phyloP scores from a whole-genome alignment of 371 early-diverging fungal species.

The Rhizopus sp. region DNA sequence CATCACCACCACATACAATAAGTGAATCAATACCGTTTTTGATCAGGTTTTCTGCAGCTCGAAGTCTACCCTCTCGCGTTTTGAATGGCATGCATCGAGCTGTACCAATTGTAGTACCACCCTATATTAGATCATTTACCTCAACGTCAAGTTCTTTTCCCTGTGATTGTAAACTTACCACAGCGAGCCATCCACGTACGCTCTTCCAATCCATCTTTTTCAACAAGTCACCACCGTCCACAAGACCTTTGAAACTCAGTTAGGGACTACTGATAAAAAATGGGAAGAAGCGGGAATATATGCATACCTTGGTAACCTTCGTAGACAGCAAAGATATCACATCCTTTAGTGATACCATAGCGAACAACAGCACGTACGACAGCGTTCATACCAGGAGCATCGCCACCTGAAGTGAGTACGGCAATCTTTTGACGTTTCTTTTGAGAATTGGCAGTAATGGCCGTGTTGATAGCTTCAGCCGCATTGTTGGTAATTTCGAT shows the following conservation, averaged over 20 bases:
- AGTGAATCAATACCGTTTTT: conserved; percentile 93
- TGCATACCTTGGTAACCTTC: conserved; percentile 94
- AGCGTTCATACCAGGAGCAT: conserved; percentile 99
- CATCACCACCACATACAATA: conserved; percentile 99
- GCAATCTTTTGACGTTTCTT: conserved; percentile 68
- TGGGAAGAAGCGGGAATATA: conserved; percentile 4
- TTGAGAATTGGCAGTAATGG: conserved; percentile 9
- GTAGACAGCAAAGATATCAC: conserved; percentile 89
- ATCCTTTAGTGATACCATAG: conserved; percentile 81
- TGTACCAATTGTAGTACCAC: conserved; percentile 98
- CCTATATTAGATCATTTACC: conserved; percentile 43
- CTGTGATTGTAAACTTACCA: conserved; percentile 46
- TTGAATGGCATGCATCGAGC: conserved; percentile 92
- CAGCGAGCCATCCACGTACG: conserved; percentile 83
- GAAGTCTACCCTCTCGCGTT: conserved; percentile 85
- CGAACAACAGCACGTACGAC: conserved; percentile 96
- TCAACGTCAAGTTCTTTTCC: neutral
- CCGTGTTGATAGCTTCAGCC: conserved; percentile 21
- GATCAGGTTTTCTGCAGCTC: conserved; percentile 88
- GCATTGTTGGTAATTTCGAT: conserved; percentile 9
- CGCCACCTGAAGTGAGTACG: conserved; percentile 98
- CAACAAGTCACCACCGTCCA: conserved; percentile 85
- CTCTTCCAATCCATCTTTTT: conserved; percentile 88
- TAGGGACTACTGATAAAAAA: neutral
- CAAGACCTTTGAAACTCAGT: conserved; percentile 68